These are phyloP conservation scores for Fusarium austroafricanum DNA, from an alignment of 2,329 filamentous ascomycete species.

Conservation along the genomic window DNA sequence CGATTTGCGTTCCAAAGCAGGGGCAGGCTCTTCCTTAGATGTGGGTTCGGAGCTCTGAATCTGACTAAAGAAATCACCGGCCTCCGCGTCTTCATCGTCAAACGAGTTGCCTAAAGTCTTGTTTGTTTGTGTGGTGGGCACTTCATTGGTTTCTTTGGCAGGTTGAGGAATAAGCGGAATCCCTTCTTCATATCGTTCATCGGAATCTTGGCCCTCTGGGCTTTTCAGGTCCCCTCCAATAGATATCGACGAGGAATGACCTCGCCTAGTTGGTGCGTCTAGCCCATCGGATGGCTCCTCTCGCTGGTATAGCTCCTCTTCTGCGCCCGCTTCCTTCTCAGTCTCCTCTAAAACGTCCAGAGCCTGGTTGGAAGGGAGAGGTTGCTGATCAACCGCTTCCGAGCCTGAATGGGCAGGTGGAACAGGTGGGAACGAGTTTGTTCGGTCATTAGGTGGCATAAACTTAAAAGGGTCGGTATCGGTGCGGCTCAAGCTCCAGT, in stretches of 20 bases:
- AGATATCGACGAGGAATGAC: constrained; percentile 49
- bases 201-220: constrained; percentile 57
- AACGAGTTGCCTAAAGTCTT: constrained; percentile 50
- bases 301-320: constrained; percentile 52
- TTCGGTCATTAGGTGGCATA: constrained; percentile 67
- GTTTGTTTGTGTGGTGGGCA: constrained; percentile 37
- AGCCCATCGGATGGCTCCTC: constrained; percentile 24
- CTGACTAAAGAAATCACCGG: constrained; percentile 73
- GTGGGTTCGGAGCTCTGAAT: constrained; percentile 52
- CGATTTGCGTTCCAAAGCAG: constrained; percentile 72
- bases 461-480: constrained; percentile 70
- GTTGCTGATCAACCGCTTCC: constrained; percentile 50
- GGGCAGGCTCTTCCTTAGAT: constrained; percentile 16
- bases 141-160: constrained; percentile 7
- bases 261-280: constrained; percentile 31
- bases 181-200: constrained; percentile 76
- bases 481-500: constrained; percentile 65
- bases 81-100: constrained; percentile 60
- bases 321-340: constrained; percentile 60
- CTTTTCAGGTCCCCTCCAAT: constrained; percentile 59
- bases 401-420: constrained; percentile 54
- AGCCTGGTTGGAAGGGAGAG: constrained; percentile 62
- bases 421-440: constrained; percentile 72
- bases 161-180: constrained; percentile 68
- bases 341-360: constrained; percentile 65